Evolutionary conservation across 1,284 basidiomycete genomes (phyloP).

Genomic region (Bothia castanella): DNA sequence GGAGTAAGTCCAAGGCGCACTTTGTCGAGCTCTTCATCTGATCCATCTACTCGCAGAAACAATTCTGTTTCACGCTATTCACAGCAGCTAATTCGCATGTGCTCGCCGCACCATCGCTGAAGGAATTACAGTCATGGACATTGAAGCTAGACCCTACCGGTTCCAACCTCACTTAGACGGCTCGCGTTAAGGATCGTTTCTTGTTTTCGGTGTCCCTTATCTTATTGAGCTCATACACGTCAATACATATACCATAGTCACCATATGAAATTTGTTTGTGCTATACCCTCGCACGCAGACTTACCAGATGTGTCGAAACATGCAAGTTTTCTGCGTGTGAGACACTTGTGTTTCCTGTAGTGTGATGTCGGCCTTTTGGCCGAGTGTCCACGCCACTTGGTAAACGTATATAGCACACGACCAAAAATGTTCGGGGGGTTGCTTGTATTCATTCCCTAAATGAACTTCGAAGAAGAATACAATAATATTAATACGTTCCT

Average conservation of each 20-base stretch:
- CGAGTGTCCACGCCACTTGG: neutral
- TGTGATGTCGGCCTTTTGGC: neutral
- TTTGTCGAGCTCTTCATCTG: slow-evolving; percentile 2
- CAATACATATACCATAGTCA: slow-evolving; percentile 29
- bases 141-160: slow-evolving; percentile 77
- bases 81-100: slow-evolving; percentile 88
- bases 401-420: neutral
- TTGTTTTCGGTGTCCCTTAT: slow-evolving; percentile 10
- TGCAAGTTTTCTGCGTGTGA: neutral
- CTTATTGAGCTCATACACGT: slow-evolving; percentile 24
- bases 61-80: slow-evolving; percentile 82
- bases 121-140: slow-evolving; percentile 82
- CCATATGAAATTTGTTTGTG: slow-evolving; percentile 19
- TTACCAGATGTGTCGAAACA: slow-evolving; percentile 7
- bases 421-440: neutral
- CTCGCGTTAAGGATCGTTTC: slow-evolving; percentile 1
- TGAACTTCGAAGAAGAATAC: slow-evolving; percentile 17
- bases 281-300: slow-evolving; percentile 3
- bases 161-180: slow-evolving; percentile 39
- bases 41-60: slow-evolving; percentile 53
- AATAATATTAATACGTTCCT: slow-evolving; percentile 6
- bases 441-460: neutral
- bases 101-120: slow-evolving; percentile 71
- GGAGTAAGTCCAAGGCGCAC: slow-evolving; percentile 54
- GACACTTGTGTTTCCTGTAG: neutral